Evolutionary conservation across 1,284 basidiomycete genomes (phyloP).

Genomic region (Mrakiaceae sp.): DNA sequence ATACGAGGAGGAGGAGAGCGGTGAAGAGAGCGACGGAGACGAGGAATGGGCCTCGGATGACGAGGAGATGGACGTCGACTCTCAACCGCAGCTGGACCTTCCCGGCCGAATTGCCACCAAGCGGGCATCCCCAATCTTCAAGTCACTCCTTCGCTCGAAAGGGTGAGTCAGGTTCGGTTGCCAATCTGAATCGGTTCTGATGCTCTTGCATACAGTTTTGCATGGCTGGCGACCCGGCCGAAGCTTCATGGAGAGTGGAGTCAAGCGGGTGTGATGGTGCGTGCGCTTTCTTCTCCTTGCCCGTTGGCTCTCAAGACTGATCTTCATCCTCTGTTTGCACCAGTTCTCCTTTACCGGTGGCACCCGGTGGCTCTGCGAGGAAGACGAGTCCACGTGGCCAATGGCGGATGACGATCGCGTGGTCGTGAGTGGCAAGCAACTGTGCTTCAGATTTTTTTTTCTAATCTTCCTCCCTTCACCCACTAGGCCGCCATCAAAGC

Average conservation of each 20-base stretch:
- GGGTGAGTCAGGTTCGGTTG: constrained; percentile 4
- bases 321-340: neutral
- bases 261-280: constrained; percentile 35
- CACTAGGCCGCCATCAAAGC: constrained; percentile 30
- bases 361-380: constrained; percentile 35
- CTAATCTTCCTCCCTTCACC: no score
- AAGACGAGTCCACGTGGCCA: constrained; percentile 34
- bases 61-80: constrained; percentile 22
- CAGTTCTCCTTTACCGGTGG: constrained; percentile 35
- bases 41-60: constrained; percentile 18
- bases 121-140: constrained; percentile 31
- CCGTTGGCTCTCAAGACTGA: neutral
- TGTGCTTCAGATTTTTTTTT: no score
- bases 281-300: neutral
- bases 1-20: constrained; percentile 15
- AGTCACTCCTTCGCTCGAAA: constrained; percentile 36
- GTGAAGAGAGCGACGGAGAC: constrained; percentile 17
- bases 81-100: constrained; percentile 37
- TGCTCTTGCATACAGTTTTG: constrained; percentile 27
- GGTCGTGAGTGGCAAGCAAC: constrained; percentile 16
- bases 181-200: neutral
- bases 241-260: constrained; percentile 37
- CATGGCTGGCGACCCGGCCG: constrained; percentile 35
- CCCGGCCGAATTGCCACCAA: constrained; percentile 34
- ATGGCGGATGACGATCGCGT: constrained; percentile 25